These are phyloP conservation scores for Oryza meyeriana DNA, from an alignment of 176 grass and related monocot genomes.

Conservation along the genomic window DNA sequence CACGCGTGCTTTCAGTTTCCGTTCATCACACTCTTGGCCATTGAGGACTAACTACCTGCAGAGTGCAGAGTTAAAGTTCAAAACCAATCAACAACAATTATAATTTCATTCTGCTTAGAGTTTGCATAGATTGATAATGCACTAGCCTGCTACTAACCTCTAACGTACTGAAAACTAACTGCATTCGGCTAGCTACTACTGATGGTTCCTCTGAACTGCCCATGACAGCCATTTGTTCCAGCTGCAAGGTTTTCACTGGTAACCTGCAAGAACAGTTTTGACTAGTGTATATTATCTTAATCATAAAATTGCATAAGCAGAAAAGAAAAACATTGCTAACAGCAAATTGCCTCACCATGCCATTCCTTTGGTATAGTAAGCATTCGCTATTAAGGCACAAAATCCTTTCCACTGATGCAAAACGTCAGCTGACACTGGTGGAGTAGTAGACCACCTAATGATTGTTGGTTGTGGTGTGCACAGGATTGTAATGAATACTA, in stretches of 20 bases:
- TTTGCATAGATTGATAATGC: not conserved
- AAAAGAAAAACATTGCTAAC: not conserved
- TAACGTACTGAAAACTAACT: constrained; percentile 90
- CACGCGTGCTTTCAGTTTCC: constrained; percentile 8
- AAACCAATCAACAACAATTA: constrained; percentile 1
- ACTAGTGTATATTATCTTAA: not conserved
- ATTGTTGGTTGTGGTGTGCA: constrained; percentile 92
- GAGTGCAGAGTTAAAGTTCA: constrained; percentile 26
- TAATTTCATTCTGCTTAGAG: not conserved
- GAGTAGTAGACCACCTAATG: constrained; percentile 77
- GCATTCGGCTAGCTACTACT: constrained; percentile 88
- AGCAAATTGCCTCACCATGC: constrained; percentile 57
- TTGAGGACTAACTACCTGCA: constrained; percentile 94
- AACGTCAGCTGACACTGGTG: constrained; percentile 73
- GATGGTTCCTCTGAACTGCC: constrained; percentile 81
- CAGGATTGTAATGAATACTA: constrained; percentile 93
- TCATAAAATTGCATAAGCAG: not conserved
- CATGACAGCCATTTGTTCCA: constrained; percentile 90
- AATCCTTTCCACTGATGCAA: constrained; percentile 98
- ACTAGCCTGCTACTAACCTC: constrained; percentile 55
- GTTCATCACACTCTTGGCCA: constrained; percentile 79
- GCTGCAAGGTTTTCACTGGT: constrained; percentile 87
- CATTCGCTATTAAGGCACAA: constrained; percentile 88
- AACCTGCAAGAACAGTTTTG: constrained; percentile 55
- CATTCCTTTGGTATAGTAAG: constrained; percentile 95